Conservation (phyloP, 257 asterid species). For the Jacaranda mimosifolia region DNA sequence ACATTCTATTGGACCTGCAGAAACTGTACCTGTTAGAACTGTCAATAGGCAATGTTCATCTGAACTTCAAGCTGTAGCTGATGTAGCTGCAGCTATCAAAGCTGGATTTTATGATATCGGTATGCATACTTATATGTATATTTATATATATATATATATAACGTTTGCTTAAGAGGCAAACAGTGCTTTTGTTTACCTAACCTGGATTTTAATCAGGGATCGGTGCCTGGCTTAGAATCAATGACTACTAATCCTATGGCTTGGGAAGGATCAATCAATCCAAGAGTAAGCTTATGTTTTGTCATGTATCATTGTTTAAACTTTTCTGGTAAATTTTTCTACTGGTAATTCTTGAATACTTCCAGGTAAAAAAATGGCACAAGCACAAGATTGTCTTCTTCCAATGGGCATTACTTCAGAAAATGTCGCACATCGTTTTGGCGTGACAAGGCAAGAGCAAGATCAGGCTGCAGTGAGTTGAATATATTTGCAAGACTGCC, state of each 20-base stretch:
- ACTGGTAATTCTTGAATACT: conserved; percentile 16
- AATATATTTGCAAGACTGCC: not conserved
- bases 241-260: conserved; percentile 95
- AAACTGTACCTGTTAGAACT: conserved; percentile 97
- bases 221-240: conserved; percentile 99
- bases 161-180: not conserved
- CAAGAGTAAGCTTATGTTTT: conserved; percentile 73
- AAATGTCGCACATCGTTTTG: conserved; percentile 96
- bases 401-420: conserved; percentile 99
- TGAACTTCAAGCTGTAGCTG: conserved; percentile 99
- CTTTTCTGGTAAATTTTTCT: conserved; percentile 5
- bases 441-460: conserved; percentile 90
- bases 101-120: conserved; percentile 99
- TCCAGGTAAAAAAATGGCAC: conserved; percentile 79
- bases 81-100: conserved; percentile 98
- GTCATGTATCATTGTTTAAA: conserved; percentile 20
- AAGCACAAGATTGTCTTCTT: conserved; percentile 95
- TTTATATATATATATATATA: not conserved
- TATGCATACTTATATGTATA: conserved; percentile 15
- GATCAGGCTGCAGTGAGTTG: conserved; percentile 97
- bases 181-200: not conserved
- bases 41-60: conserved; percentile 99
- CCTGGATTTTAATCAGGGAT: conserved; percentile 62
- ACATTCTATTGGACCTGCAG: conserved; percentile 45
- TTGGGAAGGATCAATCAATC: conserved; percentile 97